Evolutionary conservation across 192 early-diverging fungal genomes (phyloP).

Genomic region (Podochytrium sp.): DNA sequence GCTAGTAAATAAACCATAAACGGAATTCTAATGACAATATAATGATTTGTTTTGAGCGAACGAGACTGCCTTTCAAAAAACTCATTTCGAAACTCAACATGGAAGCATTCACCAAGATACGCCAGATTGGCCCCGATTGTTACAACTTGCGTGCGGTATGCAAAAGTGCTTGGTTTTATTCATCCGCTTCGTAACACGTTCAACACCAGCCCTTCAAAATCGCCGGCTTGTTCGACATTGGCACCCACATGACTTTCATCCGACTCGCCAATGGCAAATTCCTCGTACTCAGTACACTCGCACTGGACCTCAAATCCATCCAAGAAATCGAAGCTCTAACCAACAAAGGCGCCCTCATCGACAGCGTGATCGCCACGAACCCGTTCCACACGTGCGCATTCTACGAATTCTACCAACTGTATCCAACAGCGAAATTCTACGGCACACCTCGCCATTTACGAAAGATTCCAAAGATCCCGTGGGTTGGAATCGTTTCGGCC

Average conservation of each 20-base stretch:
- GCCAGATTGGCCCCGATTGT: neutral
- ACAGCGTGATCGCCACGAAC: conserved; percentile 27
- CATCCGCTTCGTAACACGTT: neutral
- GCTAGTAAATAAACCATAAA: too few species aligned
- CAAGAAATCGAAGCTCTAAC: conserved; percentile 15
- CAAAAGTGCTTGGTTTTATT: neutral
- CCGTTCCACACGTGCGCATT: conserved; percentile 26
- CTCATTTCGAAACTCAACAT: too few species aligned
- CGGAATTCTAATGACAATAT: too few species aligned
- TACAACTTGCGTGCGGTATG: conserved; percentile 6
- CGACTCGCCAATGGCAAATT: conserved; percentile 8
- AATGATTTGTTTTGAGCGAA: too few species aligned
- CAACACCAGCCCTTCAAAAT: conserved; percentile 13
- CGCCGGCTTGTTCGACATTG: conserved; percentile 21
- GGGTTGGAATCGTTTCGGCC: neutral
- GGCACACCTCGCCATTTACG: conserved; percentile 27
- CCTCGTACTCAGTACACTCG: conserved; percentile 8
- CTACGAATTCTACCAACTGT: neutral
- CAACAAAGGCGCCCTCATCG: conserved; percentile 19
- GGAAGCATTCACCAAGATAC: neutral
- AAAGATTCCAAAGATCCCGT: neutral
- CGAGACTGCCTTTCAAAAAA: too few species aligned
- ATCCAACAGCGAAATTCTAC: conserved; percentile 28
- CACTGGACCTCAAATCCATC: neutral
- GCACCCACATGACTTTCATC: conserved; percentile 32